Percentiles rank a stretch among this genome's conserved stretches.
Conservation (phyloP, 495 filamentous ascomycete species). For the Glarea lozoyensis region DNA sequence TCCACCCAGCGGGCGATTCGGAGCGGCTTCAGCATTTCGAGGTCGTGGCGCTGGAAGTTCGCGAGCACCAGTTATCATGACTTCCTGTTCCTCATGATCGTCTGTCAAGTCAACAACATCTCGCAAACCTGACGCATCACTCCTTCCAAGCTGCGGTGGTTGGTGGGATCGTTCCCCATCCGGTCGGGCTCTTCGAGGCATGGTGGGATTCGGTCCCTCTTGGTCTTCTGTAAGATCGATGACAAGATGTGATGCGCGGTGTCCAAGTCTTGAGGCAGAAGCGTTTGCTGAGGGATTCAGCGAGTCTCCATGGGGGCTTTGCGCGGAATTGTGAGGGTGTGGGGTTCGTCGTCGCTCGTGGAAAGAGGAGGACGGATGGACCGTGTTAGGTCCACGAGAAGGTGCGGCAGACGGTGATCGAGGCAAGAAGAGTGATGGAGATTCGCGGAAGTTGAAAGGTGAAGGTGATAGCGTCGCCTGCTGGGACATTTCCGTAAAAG, state of each 20-base stretch:
- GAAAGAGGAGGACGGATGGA: constrained; percentile 12
- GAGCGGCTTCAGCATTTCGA: too few species aligned
- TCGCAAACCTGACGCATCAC: constrained; percentile 14
- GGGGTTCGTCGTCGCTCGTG: constrained; percentile 16
- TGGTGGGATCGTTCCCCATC: constrained; percentile 24
- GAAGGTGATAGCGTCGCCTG: constrained; percentile 19
- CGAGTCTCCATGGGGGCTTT: constrained; percentile 14
- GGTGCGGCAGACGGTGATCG: constrained; percentile 8
- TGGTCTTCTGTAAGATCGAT: constrained; percentile 35
- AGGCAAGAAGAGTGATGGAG: constrained; percentile 3
- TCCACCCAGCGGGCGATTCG: background rate
- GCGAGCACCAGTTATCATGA: constrained; percentile 9
- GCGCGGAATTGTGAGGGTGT: constrained; percentile 21
- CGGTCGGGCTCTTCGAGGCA: too few species aligned
- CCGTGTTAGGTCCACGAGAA: constrained; percentile 13
- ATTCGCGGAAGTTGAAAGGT: constrained; percentile 14
- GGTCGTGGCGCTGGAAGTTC: background rate
- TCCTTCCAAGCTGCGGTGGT: constrained; percentile 17
- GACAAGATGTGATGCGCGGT: constrained; percentile 23
- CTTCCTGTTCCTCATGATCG: constrained; percentile 16
- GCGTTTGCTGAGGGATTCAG: constrained; percentile 10
- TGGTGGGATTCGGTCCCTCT: constrained; percentile 5
- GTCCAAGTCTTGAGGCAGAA: constrained; percentile 16
- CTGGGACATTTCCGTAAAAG: constrained; percentile 20
- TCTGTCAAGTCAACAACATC: constrained; percentile 28